These are phyloP conservation scores for Friedmanniomyces simplex DNA, from an alignment of 495 filamentous ascomycete genomes.

Conservation along the genomic window DNA sequence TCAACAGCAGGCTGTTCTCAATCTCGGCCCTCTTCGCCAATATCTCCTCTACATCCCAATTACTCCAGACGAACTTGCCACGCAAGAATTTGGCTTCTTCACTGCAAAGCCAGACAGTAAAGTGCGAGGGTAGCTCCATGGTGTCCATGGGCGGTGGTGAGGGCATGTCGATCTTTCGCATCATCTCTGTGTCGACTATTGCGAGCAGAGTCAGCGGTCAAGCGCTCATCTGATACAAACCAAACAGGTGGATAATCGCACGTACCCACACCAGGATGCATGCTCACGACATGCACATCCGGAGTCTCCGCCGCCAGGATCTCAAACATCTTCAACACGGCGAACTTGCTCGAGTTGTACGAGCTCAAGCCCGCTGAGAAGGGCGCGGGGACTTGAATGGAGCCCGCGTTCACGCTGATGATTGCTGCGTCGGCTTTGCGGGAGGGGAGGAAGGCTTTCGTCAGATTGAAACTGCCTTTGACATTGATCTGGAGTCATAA, in stretches of 20 bases:
- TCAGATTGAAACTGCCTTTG: constrained; percentile 30
- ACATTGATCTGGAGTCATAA: constrained; percentile 27
- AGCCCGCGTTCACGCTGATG: neutral
- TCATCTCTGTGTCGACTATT: constrained; percentile 3
- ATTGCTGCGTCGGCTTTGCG: neutral
- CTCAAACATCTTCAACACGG: constrained; percentile 35
- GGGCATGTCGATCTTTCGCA: neutral
- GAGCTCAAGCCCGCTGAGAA: constrained; percentile 21
- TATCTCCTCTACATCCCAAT: constrained; percentile 49
- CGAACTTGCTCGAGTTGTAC: constrained; percentile 37
- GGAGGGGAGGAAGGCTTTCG: constrained; percentile 34
- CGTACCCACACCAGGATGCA: constrained; percentile 42
- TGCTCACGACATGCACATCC: constrained; percentile 34
- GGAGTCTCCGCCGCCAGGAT: constrained; percentile 30
- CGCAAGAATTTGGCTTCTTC: constrained; percentile 35
- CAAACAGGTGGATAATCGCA: no score
- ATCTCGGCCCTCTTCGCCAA: constrained; percentile 35
- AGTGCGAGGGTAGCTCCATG: constrained; percentile 33
- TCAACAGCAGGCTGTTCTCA: constrained; percentile 13
- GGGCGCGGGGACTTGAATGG: neutral
- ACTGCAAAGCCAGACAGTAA: constrained; percentile 42
- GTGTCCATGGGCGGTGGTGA: neutral
- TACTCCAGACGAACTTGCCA: constrained; percentile 40
- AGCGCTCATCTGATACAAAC: no score
- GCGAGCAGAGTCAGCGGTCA: constrained; percentile 9